Base-by-base conservation (phyloP, 371 early-diverging fungal species). In the Mucor sp. region DNA sequence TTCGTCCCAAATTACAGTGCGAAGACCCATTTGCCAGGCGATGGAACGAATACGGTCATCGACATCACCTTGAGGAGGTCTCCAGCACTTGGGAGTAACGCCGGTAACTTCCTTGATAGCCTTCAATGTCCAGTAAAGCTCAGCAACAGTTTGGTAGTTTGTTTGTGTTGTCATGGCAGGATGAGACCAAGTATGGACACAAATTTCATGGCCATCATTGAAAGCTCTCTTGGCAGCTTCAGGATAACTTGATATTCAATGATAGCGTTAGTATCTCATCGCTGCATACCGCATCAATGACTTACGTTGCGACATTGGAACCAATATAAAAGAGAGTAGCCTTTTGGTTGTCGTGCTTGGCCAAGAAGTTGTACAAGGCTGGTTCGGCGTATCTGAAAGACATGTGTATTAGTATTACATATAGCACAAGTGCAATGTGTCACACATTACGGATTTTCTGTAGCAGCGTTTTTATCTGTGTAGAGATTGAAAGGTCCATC, bases 151-250 rank as follows among this genome's bases (percentile, higher is more conserved):
- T 58, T 84, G 70, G 11, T 81, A 81, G 60, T 84, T 86, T 35
- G 82, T 74, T 30, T 76, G 59, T 6, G 85, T 74, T 14, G 89
- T 85, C 80, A 89, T 79, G 32, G 70, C 68, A 35, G 82, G 80
- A 62, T 90, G 90, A 23, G 83, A 79, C 86, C 86, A 87, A 1
- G 87, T 85, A 63, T 87, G 83, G 28, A 68, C 62, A 61, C 77
- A 74, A 21, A 83, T 70, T 2, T 55, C 32, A 43, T 80, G 78
- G 17, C 77, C 72, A 48, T 74, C 70, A 30, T 60, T 50, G 39
- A 73, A 62, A 8, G 71, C 77, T 41, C 71, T 68, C 19, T 66
- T 66, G 15, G 77, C 77, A 39, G 74, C 77, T 8, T 56, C 68
- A 30, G 77, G 77, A 30, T 63, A 76, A 15, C 55, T 68, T 4